These are phyloP conservation scores for Fusarium sambucinum DNA, from an alignment of 2,329 filamentous ascomycete genomes.

Conservation along the genomic window DNA sequence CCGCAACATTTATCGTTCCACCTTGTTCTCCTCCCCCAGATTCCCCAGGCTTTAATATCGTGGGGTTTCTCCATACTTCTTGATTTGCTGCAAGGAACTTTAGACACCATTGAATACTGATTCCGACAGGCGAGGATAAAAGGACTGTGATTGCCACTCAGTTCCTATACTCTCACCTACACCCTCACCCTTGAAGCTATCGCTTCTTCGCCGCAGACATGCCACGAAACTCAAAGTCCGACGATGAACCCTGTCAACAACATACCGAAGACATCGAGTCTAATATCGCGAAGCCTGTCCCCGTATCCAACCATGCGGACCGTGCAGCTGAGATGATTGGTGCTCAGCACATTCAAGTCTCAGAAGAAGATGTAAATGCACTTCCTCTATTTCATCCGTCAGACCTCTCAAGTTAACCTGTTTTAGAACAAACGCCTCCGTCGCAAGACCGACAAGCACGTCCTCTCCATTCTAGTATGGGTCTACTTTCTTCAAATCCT, in stretches of 20 bases:
- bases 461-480: slow-evolving; percentile 67
- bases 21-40: slow-evolving; percentile 12
- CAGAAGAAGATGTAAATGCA: slow-evolving; percentile 31
- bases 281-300: background rate
- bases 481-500: slow-evolving; percentile 71
- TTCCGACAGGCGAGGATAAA: background rate
- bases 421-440: slow-evolving; percentile 59
- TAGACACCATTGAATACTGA: background rate
- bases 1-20: background rate
- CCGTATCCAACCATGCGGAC: slow-evolving; percentile 1
- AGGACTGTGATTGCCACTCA: background rate
- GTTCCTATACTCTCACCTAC: background rate
- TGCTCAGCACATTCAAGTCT: slow-evolving; percentile 31
- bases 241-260: slow-evolving; percentile 13
- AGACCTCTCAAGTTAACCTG: background rate
- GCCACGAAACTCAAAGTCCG: slow-evolving; percentile 12
- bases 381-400: fast-evolving
- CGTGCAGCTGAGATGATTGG: slow-evolving; percentile 31
- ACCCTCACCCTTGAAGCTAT: background rate
- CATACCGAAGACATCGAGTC: slow-evolving; percentile 26
- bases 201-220: background rate
- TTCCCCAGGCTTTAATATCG: background rate
- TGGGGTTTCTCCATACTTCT: slow-evolving; percentile 5
- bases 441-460: slow-evolving; percentile 70
- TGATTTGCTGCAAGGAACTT: slow-evolving; percentile 1